Evolutionary conservation across 495 filamentous ascomycete genomes (phyloP).

Genomic region (Xylaria castorea): DNA sequence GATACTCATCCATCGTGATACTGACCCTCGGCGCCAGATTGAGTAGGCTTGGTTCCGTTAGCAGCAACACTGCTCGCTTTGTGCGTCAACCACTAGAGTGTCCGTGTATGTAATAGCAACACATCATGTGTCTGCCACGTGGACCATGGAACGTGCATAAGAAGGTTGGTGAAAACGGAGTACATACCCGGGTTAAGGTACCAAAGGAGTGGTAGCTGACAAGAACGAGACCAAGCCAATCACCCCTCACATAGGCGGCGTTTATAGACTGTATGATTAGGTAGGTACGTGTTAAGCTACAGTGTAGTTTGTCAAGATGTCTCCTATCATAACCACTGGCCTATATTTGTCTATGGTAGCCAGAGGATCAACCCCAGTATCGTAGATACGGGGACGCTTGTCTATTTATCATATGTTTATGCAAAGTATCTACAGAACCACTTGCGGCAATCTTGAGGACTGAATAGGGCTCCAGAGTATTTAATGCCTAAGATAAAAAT

Average conservation of each 20-base stretch:
- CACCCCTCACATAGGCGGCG: not conserved
- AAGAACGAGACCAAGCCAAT: not conserved
- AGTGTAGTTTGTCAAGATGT: not conserved
- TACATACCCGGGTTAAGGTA: not conserved
- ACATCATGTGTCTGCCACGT: not conserved
- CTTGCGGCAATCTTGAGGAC: not conserved
- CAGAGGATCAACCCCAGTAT: not conserved
- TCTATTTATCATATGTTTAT: not conserved
- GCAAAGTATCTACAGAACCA: not conserved
- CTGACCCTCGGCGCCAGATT: too few relatives aligned
- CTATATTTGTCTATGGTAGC: not conserved
- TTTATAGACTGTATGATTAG: not conserved
- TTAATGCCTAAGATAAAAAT: not conserved
- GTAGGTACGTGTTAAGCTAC: not conserved
- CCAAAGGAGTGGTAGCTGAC: not conserved
- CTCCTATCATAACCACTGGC: not conserved
- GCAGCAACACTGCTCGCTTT: not conserved
- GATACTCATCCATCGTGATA: not conserved
- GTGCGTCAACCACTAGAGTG: not conserved
- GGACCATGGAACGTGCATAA: not conserved
- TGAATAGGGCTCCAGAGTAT: not conserved
- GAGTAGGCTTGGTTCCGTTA: not conserved
- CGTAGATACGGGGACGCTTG: not conserved
- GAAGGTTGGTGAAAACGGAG: not conserved
- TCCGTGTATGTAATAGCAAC: not conserved